A percentile compares a stretch with the other conserved stretches of the same genome.
These are phyloP conservation scores for Helotiales sp. DNA, from an alignment of 2,329 filamentous ascomycete genomes.

Conservation along the genomic window DNA sequence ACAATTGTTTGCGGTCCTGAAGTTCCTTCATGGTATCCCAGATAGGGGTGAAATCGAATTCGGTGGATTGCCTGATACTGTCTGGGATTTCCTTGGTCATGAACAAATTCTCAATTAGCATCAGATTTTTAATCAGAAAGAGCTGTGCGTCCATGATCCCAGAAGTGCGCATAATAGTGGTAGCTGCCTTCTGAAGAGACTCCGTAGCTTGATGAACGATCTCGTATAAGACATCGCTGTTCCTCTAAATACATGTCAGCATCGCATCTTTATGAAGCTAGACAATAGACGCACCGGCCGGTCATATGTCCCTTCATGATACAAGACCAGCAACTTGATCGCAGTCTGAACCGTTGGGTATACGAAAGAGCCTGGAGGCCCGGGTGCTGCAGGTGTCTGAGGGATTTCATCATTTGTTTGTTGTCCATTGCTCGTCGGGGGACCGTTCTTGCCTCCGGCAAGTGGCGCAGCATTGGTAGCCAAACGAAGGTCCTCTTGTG, in stretches of 20 bases:
- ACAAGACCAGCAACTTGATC: constrained; percentile 59
- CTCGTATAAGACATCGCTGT: constrained; percentile 64
- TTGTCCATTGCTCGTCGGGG: not conserved
- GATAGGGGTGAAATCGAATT: constrained; percentile 64
- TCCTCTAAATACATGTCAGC: constrained; percentile 24
- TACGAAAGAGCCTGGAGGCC: constrained; percentile 58
- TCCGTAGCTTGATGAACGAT: constrained; percentile 90
- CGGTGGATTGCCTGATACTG: constrained; percentile 49
- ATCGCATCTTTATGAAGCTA: constrained; percentile 10
- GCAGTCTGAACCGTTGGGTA: constrained; percentile 59
- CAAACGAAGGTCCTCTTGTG: constrained; percentile 29
- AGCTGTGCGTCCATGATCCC: constrained; percentile 75
- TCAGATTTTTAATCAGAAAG: constrained; percentile 91
- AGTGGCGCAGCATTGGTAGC: constrained; percentile 34
- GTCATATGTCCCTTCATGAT: constrained; percentile 45
- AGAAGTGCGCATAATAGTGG: constrained; percentile 64
- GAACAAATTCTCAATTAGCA: constrained; percentile 93
- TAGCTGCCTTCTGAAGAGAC: constrained; percentile 76
- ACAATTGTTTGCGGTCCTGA: constrained; percentile 47
- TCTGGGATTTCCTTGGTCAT: constrained; percentile 91
- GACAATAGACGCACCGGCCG: constrained; percentile 29
- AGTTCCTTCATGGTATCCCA: constrained; percentile 60
- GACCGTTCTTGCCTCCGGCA: constrained; percentile 42
- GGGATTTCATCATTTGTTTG: constrained; percentile 10
- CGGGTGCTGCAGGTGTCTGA: constrained; percentile 51